Base-by-base conservation (phyloP, 2,329 filamentous ascomycete species). In the Botrytis fragariae region DNA sequence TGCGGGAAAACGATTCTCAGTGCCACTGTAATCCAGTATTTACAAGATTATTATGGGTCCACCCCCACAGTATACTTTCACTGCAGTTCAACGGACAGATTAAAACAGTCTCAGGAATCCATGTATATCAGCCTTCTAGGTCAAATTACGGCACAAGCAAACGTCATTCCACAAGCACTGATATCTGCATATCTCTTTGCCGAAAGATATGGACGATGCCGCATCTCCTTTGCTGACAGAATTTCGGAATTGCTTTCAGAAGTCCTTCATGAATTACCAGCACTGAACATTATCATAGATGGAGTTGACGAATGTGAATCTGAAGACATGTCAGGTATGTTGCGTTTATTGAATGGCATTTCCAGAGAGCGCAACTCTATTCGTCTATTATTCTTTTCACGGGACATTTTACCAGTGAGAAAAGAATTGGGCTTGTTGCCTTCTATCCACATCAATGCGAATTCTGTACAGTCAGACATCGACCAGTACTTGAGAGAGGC, bases 1-100 rank as follows among this genome's bases (percentile, higher is more conserved):
- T 69, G 71, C 12, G 71, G 71, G 10, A 72, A 72, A n/a, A 72
- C 71, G 32, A 68, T 72, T 59, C 62, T 72, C 10, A 72, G 71
- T 68, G 48, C 71, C 22, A 69, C 71, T 16, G 25, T 29, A 32
- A 61, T 69, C 35, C 71, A 72, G 32, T 61, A 69, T 45, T n/a
- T 72, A 35, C 71, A 68, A 37, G 42, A 67, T 25, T 60, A 60
- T 42, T 54, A 32, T 51, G 32, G 22, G 20, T 44, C 64, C n/a
- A 69, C 32, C 1, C 71, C 71, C 6, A 72, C 71, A 60, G 44
- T 72, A 42, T 69, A 68, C n/a, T 72, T 69, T 51, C 62, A 72
- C 22, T 72, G 71, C 32, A 72, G 62, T 25, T 72, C 71, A 29
- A 69, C 62, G 16, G 71, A 72, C 9, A 68, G 48, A 32, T 51